Conservation (phyloP, 495 filamentous ascomycete species). For the Copromyces sp. region DNA sequence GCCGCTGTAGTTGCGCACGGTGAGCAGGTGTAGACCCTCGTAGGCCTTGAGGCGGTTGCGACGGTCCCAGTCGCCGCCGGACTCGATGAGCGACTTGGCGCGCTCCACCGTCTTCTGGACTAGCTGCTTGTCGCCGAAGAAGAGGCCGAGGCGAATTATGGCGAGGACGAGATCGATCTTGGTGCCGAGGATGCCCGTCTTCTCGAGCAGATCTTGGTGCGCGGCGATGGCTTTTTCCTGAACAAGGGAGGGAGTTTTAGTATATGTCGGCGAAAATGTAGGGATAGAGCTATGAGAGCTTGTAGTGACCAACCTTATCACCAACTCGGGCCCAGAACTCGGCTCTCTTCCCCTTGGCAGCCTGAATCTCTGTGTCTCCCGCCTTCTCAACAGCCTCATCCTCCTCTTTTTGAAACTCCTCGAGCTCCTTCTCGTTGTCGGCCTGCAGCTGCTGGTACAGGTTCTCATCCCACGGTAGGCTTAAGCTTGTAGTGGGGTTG, state of each 20-base stretch:
- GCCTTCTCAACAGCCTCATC: constrained; percentile 90
- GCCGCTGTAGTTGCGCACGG: constrained; percentile 76
- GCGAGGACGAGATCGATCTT: constrained; percentile 96
- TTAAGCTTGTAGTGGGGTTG: constrained; percentile 48
- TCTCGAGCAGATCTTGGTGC: constrained; percentile 86
- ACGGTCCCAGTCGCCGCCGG: constrained; percentile 95
- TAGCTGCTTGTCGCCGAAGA: constrained; percentile 82
- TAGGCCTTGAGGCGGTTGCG: constrained; percentile 97
- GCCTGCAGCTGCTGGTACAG: constrained; percentile 75
- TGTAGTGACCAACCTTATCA: constrained; percentile 64
- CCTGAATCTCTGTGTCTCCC: constrained; percentile 88
- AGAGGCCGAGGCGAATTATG: constrained; percentile 89
- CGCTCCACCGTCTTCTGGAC: constrained; percentile 92
- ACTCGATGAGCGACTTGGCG: constrained; percentile 81
- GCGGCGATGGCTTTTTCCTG: constrained; percentile 88
- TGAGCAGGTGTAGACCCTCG: constrained; percentile 87
- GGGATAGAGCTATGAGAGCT: neutral
- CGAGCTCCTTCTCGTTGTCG: constrained; percentile 86
- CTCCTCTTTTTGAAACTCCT: constrained; percentile 87
- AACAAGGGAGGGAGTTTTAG: neutral
- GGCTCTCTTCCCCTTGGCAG: constrained; percentile 84
- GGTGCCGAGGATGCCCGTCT: constrained; percentile 85
- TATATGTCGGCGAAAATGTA: neutral
- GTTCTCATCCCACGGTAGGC: constrained; percentile 80
- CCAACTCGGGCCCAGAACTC: constrained; percentile 91